Base-by-base conservation (phyloP, 164 flowering plant species). In the Cinnamomum chago region DNA sequence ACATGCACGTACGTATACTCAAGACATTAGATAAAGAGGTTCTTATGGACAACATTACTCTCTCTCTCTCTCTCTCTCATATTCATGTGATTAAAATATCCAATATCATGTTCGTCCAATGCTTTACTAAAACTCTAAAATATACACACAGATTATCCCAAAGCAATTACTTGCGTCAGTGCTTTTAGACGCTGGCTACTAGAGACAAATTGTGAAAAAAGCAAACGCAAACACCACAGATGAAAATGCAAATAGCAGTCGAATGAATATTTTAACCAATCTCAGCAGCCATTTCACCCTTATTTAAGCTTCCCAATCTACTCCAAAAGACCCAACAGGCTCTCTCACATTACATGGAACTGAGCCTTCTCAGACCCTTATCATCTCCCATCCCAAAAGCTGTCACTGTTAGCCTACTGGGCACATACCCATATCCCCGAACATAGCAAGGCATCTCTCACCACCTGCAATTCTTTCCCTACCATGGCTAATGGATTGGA, bases 401-500 rank as follows among this genome's bases (percentile, higher is more conserved):
- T 7, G 76, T 35, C 22, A 3, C 58, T 52, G 65, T 23, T 67
- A 33, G 60, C 58, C 35, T 70, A 13, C 58, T 50, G 5, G 76
- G 65, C 58, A 64, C 71, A 27, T 70, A 70, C 64, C 76, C 69
- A 50, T 71, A 60, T 67, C 69, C 70, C 40, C 60, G 58, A 71
- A 71, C 71, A 3, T 74, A 71, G 50, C 12, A 33, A 13, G 7
- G 65, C 62, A n/a, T 22, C 60, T 17, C 15, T 58, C 28, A 18
- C n/a, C 58, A 40, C 7, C 3, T 20, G 50, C 66, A n/a, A 22
- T 5, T 15, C 58, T 33, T 55, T 55, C 5, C 55, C 30, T 66
- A 52, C 50, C 24, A 70, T 87, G 88, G 87, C 70, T 72, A 62
- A 83, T 50, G 82, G 78, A 70, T 50, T 86, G 65, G 91, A 89